A percentile compares a stretch with the other conserved stretches of the same genome.
Conservation (phyloP, 352 stramenopile genomes). For the Globisporangium cederbergense region DNA sequence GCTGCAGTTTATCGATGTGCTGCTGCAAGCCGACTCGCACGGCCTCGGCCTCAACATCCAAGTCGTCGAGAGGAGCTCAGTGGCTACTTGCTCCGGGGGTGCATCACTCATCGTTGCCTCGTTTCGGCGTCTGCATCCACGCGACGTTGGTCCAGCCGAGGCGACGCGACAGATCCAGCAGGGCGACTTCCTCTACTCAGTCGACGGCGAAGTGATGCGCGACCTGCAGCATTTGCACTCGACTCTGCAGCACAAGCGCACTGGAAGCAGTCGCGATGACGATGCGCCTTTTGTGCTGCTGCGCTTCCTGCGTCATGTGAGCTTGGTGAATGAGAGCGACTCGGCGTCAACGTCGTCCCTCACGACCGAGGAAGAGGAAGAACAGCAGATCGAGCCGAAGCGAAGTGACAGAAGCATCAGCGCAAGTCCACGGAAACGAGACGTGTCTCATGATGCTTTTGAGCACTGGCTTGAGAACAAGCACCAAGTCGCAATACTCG, state of each 20-base stretch:
- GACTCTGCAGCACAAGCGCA: constrained; percentile 1
- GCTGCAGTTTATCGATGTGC: constrained; percentile 35
- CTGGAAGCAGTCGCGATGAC: background rate
- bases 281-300: constrained; percentile 35
- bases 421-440: background rate
- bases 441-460: background rate
- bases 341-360: constrained; percentile 10
- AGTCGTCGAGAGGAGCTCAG: background rate
- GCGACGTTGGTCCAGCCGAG: constrained; percentile 50
- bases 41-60: constrained; percentile 47
- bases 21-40: constrained; percentile 41
- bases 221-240: constrained; percentile 33
- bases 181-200: constrained; percentile 37
- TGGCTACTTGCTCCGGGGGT: background rate
- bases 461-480: constrained; percentile 14
- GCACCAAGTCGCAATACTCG: constrained; percentile 28
- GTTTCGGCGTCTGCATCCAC: constrained; percentile 35
- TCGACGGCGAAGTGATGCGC: constrained; percentile 36
- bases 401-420: background rate
- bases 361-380: constrained; percentile 4
- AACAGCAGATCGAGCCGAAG: background rate
- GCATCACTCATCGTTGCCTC: constrained; percentile 31
- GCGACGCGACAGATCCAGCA: constrained; percentile 33
- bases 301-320: constrained; percentile 28
- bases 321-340: constrained; percentile 11